Evolutionary conservation across 805 yeast species (phyloP), one percentile per base, ranked within the genome.

Genomic region (Wickerhamomyces strasburgensis): DNA sequence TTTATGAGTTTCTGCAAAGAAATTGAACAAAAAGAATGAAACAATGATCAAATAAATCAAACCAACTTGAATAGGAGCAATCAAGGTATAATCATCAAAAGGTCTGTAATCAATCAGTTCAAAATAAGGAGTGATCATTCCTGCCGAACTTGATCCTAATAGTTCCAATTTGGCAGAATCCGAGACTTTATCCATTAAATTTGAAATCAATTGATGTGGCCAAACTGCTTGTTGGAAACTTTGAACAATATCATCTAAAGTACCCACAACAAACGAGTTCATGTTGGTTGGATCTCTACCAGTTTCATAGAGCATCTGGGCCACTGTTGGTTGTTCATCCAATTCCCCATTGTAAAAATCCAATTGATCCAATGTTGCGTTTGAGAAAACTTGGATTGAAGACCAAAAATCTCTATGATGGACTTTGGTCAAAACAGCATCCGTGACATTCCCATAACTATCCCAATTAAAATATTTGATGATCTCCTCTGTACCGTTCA

Each of bases 31-130:
- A 70, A 85, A 81, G 54, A 85, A 82, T 3, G 90, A 76, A 39
- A 83, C 56, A 54, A 84, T 77, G 49, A 84, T 70, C 54, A 82
- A 64, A 54, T 77, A 84, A 56, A 84, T 80, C 45, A 82, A 67
- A 35, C 93, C 93, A 42, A 84, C 80, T 56, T 83, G 90, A 5
- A 77, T 57, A 5, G 89, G 87, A 1, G 88, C 88, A 30, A 70
- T 47, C 11, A 78, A 52, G 5, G 73, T 76, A 3, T 73, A 63
- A 47, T 75, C 62, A 1, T 58, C 57, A 35, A 62, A 65, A 2
- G 84, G 84, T n/a, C 66, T 62, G 34, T 65, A 57, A 50, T 83
- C 87, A 3, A 51, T 29, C 27, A 46, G 56, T 1, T 43, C 21
- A 38, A 74, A 62, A 1, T 40, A 43, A 13, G 71, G 59, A n/a